Conservation (phyloP, 83 land plant genomes). For the Thuja plicata region DNA sequence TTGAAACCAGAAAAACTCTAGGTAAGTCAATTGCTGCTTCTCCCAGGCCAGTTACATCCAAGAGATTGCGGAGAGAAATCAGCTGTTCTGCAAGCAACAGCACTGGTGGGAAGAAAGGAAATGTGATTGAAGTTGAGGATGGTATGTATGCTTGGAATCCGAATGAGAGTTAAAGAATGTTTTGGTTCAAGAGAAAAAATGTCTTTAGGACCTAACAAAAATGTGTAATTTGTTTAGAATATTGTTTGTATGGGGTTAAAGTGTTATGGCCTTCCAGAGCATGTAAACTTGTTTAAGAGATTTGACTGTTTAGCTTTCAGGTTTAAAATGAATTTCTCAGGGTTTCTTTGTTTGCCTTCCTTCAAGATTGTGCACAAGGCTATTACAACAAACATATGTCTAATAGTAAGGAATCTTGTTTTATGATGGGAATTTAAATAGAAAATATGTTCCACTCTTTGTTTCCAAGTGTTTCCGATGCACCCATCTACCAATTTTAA, state of each 20-base stretch:
- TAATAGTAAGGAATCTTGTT: neutral
- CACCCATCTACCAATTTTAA: neutral
- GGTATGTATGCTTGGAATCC: constrained; percentile 2
- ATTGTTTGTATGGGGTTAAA: neutral
- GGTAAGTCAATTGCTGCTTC: neutral
- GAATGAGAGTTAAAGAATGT: neutral
- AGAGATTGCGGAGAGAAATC: constrained; percentile 1
- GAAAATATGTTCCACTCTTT: neutral
- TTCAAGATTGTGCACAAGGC: neutral
- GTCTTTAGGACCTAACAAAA: too few relatives aligned
- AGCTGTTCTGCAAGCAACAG: neutral
- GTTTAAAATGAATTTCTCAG: neutral
- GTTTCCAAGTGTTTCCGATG: neutral
- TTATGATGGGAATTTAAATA: neutral
- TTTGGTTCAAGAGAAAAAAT: neutral
- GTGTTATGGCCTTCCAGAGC: neutral
- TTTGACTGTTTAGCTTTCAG: neutral
- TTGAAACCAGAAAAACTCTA: neutral
- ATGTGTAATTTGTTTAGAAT: neutral
- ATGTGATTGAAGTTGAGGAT: constrained; percentile 2
- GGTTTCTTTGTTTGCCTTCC: neutral
- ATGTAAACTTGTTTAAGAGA: neutral
- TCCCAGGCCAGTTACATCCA: neutral
- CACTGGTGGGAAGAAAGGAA: neutral
- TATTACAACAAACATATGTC: neutral